Conservation (phyloP, 352 stramenopile species). For the Globisporangium rhizosaccharum region DNA sequence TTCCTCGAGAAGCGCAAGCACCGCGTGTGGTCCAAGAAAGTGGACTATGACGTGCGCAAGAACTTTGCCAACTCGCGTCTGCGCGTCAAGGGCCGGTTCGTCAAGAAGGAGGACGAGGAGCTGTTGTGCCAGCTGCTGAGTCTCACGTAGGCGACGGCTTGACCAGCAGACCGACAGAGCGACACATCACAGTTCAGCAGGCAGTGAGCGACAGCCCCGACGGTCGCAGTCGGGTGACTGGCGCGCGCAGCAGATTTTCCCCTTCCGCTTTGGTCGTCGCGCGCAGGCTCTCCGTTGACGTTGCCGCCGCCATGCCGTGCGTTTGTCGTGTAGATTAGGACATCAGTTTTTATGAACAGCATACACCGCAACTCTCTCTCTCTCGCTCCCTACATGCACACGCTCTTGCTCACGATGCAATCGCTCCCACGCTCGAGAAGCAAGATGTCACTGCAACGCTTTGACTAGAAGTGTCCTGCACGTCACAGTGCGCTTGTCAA, state of each 20-base stretch:
- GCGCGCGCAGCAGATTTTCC: background rate
- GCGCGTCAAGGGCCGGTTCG: constrained; percentile 97
- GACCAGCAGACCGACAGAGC: background rate
- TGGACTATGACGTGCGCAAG: constrained; percentile 98
- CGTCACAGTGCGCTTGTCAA: too few relatives aligned
- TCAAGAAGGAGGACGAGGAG: constrained; percentile 98
- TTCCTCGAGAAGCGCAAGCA: constrained; percentile 92
- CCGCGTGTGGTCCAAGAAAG: constrained; percentile 95
- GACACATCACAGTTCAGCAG: background rate
- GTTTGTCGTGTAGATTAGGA: constrained; percentile 18
- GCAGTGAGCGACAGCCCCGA: background rate
- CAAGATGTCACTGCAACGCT: too few relatives aligned
- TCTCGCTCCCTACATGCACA: too few relatives aligned
- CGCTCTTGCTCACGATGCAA: too few relatives aligned
- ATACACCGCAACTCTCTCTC: too few relatives aligned
- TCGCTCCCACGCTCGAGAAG: too few relatives aligned
- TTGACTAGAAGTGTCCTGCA: too few relatives aligned
- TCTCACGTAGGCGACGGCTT: constrained; percentile 43
- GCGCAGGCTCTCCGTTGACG: background rate
- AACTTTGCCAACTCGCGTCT: constrained; percentile 98
- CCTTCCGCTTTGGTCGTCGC: background rate
- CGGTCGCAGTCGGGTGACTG: background rate
- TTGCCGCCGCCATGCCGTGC: background rate
- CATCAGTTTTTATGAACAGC: background rate
- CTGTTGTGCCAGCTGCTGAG: constrained; percentile 80